Evolutionary conservation across 2,329 filamentous ascomycete genomes (phyloP), one percentile per base, ranked within the genome.

Genomic region (Trichoderma koningiopsis): DNA sequence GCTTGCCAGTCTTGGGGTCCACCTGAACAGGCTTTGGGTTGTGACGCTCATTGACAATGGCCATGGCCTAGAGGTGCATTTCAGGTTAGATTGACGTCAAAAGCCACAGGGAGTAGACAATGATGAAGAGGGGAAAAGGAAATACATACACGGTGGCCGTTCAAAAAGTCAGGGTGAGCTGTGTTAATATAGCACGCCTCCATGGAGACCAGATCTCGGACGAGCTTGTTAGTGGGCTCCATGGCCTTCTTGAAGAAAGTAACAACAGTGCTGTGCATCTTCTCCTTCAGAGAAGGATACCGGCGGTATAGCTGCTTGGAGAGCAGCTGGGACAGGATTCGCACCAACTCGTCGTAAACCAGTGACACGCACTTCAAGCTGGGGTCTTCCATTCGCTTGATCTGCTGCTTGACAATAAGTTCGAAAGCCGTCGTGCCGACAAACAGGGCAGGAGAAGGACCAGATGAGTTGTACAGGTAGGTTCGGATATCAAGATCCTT

Each of bases 341-440:
- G 93, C 72, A 99, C 95, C 76, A 99, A 83, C 83, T 99, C 96
- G 78, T 99, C 96, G 77, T 97, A 99, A 49, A 99, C 95, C 65
- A 99, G 86, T 64, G 94, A 97, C 49, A 97, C 95, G 85, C 96
- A 99, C 85, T 97, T 99, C 81, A 97, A 83, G 79, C 94, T 97
- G 49, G 96, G 96, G 71, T 99, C 96, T 81, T 99, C 96, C 64
- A 99, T 82, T 68, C 96, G 89, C 87, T 93, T 96, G 82, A 99
- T 99, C 81, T 99, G 94, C 80, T 97, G 93, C 87, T 98, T 99
- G 74, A 98, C 95, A 75, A 99, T 97, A 73, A 97, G 85, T 81
- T 99, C 96, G 76, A 99, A 99, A n/a, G 96, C 96, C 7, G 93
- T 96, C 8, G 96, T 98, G 68, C 96, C 96, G 35, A 99, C 96